Evolutionary conservation across 345 rosid genomes (phyloP).

Genomic region (Gossypium sturtianum): DNA sequence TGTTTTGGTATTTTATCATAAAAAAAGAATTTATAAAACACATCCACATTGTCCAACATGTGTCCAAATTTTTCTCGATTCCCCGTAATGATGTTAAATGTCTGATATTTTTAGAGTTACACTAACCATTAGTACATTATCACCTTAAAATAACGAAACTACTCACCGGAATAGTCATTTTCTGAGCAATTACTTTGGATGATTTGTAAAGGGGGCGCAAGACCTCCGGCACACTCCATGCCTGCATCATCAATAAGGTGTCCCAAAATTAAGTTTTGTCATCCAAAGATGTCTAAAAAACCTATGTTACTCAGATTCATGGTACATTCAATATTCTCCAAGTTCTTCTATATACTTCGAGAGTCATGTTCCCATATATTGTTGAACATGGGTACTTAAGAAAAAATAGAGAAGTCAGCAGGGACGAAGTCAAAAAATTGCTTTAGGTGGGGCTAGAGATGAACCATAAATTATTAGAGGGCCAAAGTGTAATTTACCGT

Average conservation of each 20-base stretch:
- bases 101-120: background rate
- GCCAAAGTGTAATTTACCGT: no score
- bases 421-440: no score
- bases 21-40: background rate
- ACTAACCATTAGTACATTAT: background rate
- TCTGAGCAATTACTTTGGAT: slow-evolving; percentile 83
- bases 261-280: background rate
- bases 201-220: slow-evolving; percentile 93
- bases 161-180: slow-evolving; percentile 89
- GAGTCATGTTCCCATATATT: no score
- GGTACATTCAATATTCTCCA: no score
- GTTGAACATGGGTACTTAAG: no score
- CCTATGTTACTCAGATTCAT: no score
- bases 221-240: slow-evolving; percentile 99
- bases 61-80: no score
- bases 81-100: background rate
- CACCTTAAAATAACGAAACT: background rate
- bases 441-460: no score
- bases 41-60: background rate
- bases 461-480: no score
- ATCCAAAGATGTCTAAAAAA: background rate
- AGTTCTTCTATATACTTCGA: no score
- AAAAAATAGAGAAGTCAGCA: no score
- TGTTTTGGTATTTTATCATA: no score
- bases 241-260: slow-evolving; percentile 34